A percentile compares a stretch with the other conserved stretches of the same genome.
Conservation (phyloP, 495 filamentous ascomycete genomes). For the Penicillium goetzii region DNA sequence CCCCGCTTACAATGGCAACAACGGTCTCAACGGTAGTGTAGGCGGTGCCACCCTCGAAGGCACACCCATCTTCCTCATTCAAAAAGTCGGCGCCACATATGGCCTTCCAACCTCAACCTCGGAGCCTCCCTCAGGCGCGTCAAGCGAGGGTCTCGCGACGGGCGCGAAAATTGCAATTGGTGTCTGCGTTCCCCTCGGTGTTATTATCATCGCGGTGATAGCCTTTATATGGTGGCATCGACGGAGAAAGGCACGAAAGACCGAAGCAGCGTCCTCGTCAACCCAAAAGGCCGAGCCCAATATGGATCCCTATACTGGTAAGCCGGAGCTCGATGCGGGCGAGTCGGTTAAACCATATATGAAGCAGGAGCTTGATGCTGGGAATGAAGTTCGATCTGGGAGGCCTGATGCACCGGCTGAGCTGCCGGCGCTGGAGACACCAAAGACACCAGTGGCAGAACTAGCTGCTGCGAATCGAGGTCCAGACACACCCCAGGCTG, state of each 20-base stretch:
- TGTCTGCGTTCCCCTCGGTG: conserved; percentile 14
- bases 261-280: neutral
- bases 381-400: neutral
- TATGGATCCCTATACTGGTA: conserved; percentile 7
- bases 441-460: neutral
- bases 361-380: conserved; percentile 14
- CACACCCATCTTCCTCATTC: conserved; percentile 19
- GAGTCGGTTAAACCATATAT: neutral
- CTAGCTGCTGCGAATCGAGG: neutral
- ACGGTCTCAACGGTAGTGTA: conserved; percentile 5
- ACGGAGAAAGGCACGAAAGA: conserved; percentile 2
- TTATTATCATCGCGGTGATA: conserved; percentile 14
- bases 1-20: conserved; percentile 6
- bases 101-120: neutral
- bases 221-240: conserved; percentile 19
- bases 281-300: neutral
- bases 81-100: conserved; percentile 5
- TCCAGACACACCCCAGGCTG: conserved; percentile 14
- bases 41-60: conserved; percentile 16
- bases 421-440: conserved; percentile 7
- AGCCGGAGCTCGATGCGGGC: conserved; percentile 16
- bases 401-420: conserved; percentile 7
- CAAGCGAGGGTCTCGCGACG: conserved; percentile 9
- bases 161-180: conserved; percentile 23
- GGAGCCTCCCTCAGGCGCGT: neutral